Conservation (phyloP, 352 stramenopile species). For the Phytophthora chlamydospora region DNA sequence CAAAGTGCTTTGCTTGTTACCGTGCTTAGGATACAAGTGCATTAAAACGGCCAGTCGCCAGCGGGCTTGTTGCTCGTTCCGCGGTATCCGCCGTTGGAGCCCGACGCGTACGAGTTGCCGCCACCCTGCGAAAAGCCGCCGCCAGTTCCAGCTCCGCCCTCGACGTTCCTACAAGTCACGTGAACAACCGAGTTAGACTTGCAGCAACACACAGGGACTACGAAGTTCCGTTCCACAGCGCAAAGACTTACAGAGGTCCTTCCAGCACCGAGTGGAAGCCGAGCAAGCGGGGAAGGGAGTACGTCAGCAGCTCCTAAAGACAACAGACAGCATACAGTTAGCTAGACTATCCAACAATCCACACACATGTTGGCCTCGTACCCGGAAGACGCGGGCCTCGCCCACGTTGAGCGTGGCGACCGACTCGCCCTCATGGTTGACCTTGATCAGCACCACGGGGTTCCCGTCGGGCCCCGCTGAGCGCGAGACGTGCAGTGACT, state of each 20-base stretch:
- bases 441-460: constrained; percentile 61
- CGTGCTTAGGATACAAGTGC: neutral
- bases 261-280: constrained; percentile 83
- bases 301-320: constrained; percentile 70
- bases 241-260: constrained; percentile 58
- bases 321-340: neutral
- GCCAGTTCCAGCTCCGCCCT: constrained; percentile 34
- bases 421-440: constrained; percentile 54
- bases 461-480: constrained; percentile 50
- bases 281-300: constrained; percentile 77
- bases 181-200: constrained; percentile 6
- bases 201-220: neutral
- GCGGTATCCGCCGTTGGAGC: constrained; percentile 41
- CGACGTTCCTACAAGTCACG: constrained; percentile 47
- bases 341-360: neutral
- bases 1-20: no score
- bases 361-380: constrained; percentile 9
- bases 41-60: constrained; percentile 82
- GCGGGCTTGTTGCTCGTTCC: constrained; percentile 50
- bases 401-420: constrained; percentile 68
- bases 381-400: constrained; percentile 65
- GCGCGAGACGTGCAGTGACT: constrained; percentile 59
- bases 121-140: constrained; percentile 31
- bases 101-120: constrained; percentile 35
- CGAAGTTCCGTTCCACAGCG: neutral